Conservation (phyloP, 768 basidiomycete species). For the Lactifluus hygrophoroides region DNA sequence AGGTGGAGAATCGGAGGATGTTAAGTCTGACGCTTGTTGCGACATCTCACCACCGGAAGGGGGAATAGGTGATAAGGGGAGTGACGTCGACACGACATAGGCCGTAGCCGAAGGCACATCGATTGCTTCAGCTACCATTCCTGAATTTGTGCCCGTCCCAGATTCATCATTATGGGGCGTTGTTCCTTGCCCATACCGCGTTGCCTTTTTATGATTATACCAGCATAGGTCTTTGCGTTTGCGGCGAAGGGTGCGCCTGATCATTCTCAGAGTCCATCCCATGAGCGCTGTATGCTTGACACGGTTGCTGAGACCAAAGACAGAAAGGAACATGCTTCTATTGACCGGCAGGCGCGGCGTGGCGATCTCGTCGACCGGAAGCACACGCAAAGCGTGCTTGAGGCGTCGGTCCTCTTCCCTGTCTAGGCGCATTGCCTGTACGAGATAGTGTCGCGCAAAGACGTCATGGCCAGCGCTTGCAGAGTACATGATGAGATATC, state of each 20-base stretch:
- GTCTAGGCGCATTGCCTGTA: slow-evolving; percentile 44
- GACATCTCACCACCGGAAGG: background rate
- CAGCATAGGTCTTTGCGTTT: slow-evolving; percentile 42
- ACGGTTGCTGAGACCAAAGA: slow-evolving; percentile 50
- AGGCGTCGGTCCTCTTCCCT: slow-evolving; percentile 26
- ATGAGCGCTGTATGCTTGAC: slow-evolving; percentile 50
- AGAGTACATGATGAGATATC: slow-evolving; percentile 51
- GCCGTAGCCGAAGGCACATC: background rate
- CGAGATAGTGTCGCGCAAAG: slow-evolving; percentile 59
- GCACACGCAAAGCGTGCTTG: slow-evolving; percentile 30
- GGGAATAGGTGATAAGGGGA: background rate
- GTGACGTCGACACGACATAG: background rate
- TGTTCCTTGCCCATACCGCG: background rate
- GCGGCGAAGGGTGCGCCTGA: slow-evolving; percentile 36
- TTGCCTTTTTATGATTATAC: slow-evolving; percentile 29
- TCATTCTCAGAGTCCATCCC: slow-evolving; percentile 47
- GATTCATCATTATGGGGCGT: background rate
- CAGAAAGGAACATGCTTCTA: slow-evolving; percentile 45
- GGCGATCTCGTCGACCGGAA: slow-evolving; percentile 28
- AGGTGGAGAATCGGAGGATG: background rate
- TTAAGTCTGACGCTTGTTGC: background rate
- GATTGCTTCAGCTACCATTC: background rate
- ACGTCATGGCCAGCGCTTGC: slow-evolving; percentile 38
- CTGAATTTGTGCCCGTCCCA: background rate
- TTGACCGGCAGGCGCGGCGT: slow-evolving; percentile 51